phyloP scores from a whole-genome alignment of 202 grass and related monocot genomes.

The Setaria viridis region DNA sequence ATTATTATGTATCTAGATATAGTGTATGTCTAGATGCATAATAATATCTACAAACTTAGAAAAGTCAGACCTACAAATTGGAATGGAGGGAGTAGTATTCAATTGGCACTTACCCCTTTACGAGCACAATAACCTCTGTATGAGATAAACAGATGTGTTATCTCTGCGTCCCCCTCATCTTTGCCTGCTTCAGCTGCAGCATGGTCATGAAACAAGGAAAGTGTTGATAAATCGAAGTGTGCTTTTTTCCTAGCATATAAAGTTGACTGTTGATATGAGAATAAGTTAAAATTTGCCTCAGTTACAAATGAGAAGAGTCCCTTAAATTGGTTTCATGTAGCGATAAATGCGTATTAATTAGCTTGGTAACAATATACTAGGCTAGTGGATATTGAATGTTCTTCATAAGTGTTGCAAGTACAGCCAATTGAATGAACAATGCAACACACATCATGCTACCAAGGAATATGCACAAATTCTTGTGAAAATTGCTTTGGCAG shows the following conservation, averaged over 20 bases:
- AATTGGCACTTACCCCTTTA: slow-evolving; percentile 70
- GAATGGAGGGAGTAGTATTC: too few species aligned
- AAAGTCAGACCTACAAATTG: too few species aligned
- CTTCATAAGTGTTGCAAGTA: background rate
- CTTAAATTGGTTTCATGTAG: background rate
- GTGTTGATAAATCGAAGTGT: background rate
- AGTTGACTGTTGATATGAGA: background rate
- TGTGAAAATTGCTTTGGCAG: background rate
- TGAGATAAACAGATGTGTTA: slow-evolving; percentile 67
- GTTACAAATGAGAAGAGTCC: background rate
- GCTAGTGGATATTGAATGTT: background rate
- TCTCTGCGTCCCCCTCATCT: slow-evolving; percentile 67
- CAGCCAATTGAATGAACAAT: slow-evolving; percentile 9
- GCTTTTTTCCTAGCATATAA: background rate
- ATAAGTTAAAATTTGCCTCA: background rate
- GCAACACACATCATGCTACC: background rate
- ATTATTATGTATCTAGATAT: too few species aligned
- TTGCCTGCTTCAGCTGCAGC: slow-evolving; percentile 57
- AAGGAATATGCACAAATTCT: background rate
- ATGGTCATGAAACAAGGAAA: slow-evolving; percentile 42
- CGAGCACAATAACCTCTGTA: slow-evolving; percentile 91
- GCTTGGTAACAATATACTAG: background rate
- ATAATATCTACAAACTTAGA: too few species aligned
- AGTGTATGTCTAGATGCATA: too few species aligned
- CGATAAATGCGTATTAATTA: background rate